phyloP scores from a whole-genome alignment of 768 basidiomycete species.

The Clavaria fumosa region DNA sequence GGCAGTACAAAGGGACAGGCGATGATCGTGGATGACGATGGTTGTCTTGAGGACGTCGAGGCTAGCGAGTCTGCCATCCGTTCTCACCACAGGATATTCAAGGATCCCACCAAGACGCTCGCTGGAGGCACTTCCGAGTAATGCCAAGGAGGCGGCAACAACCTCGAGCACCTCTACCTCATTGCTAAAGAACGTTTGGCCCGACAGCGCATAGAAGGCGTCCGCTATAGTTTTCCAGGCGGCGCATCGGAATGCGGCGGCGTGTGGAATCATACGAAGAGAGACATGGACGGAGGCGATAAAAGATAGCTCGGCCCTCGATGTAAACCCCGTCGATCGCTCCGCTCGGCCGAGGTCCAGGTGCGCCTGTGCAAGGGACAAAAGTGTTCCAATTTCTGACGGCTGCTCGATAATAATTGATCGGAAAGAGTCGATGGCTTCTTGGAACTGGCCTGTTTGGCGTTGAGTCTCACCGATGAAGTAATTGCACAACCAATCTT shows the following conservation, averaged over 20 bases:
- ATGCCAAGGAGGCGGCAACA: constrained; percentile 21
- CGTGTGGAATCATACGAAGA: constrained; percentile 31
- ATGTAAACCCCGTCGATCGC: constrained; percentile 49
- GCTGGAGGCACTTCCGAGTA: constrained; percentile 26
- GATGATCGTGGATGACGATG: constrained; percentile 43
- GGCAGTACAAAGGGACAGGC: constrained; percentile 38
- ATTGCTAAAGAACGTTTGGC: constrained; percentile 32
- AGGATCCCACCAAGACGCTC: constrained; percentile 30
- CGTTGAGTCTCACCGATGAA: constrained; percentile 75
- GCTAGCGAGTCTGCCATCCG: constrained; percentile 16
- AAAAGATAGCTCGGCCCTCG: constrained; percentile 63
- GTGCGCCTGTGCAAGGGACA: constrained; percentile 56
- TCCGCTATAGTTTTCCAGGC: constrained; percentile 82
- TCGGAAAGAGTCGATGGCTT: constrained; percentile 57
- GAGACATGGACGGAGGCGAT: constrained; percentile 39
- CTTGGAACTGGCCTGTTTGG: constrained; percentile 56
- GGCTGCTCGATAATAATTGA: constrained; percentile 39
- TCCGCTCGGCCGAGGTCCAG: constrained; percentile 59
- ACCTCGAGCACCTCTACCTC: constrained; percentile 21
- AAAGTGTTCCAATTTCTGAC: constrained; percentile 54
- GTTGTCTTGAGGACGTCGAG: constrained; percentile 34
- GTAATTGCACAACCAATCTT: constrained; percentile 74
- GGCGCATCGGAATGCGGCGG: constrained; percentile 49
- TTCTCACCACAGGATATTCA: constrained; percentile 15
- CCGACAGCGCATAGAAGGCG: constrained; percentile 51